Evolutionary conservation across 768 basidiomycete genomes (phyloP).

Genomic region (Cystofilobasidium capitatum): DNA sequence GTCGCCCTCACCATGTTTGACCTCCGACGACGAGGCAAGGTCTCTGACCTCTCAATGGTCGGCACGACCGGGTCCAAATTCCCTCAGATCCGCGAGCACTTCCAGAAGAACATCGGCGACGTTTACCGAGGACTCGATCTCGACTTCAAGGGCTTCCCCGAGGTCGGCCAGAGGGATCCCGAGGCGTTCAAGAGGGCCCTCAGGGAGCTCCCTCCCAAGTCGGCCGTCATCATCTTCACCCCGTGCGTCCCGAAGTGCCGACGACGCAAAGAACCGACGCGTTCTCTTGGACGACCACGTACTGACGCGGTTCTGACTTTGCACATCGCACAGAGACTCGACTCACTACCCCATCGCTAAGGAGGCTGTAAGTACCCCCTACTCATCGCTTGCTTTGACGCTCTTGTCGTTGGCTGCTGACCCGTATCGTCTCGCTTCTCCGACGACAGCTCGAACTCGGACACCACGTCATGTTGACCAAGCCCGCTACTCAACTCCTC

Average conservation of each 20-base stretch:
- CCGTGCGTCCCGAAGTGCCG: constrained; percentile 47
- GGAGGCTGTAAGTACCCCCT: constrained; percentile 48
- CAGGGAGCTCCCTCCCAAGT: constrained; percentile 3
- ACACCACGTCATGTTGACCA: constrained; percentile 82
- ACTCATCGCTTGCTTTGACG: neutral
- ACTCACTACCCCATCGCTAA: constrained; percentile 78
- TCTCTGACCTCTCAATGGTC: constrained; percentile 71
- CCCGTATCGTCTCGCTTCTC: neutral
- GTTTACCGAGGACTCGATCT: constrained; percentile 79
- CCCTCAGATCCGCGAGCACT: constrained; percentile 70
- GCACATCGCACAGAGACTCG: constrained; percentile 56
- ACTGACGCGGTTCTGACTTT: constrained; percentile 1
- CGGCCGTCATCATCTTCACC: constrained; percentile 53
- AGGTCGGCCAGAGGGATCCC: constrained; percentile 56
- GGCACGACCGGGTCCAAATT: constrained; percentile 76
- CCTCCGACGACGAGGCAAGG: constrained; percentile 72
- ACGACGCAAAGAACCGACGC: too few relatives aligned
- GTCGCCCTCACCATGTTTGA: constrained; percentile 85
- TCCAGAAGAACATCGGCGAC: constrained; percentile 67
- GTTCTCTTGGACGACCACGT: too few relatives aligned
- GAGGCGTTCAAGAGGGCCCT: constrained; percentile 49
- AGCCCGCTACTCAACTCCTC: constrained; percentile 80
- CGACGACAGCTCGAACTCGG: constrained; percentile 52
- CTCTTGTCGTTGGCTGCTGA: neutral
- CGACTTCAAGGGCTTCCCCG: constrained; percentile 72